Evolutionary conservation across 2,329 filamentous ascomycete species (phyloP).

Genomic region (Mycogone perniciosa): DNA sequence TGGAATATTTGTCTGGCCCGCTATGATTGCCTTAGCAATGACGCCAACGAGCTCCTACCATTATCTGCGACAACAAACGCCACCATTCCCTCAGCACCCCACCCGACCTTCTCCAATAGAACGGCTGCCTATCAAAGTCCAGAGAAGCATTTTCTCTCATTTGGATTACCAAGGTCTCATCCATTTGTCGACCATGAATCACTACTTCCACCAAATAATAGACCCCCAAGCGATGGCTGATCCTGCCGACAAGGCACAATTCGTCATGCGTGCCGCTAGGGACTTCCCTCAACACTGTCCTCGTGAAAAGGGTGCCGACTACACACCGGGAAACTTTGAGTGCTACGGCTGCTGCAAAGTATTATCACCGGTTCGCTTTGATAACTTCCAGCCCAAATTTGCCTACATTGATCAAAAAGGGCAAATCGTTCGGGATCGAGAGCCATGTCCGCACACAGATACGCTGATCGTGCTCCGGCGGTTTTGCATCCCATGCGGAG

Average conservation of each 20-base stretch:
- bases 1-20: constrained; percentile 13
- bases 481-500: constrained; percentile 37
- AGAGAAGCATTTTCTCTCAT: constrained; percentile 27
- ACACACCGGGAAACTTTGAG: constrained; percentile 35
- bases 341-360: constrained; percentile 38
- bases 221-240: constrained; percentile 30
- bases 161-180: constrained; percentile 37
- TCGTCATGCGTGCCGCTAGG: constrained; percentile 36
- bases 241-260: constrained; percentile 31
- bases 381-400: constrained; percentile 28
- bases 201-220: constrained; percentile 28
- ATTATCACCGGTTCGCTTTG: constrained; percentile 33
- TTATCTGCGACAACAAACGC: constrained; percentile 1
- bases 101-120: constrained; percentile 25
- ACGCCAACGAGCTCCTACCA: constrained; percentile 15
- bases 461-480: constrained; percentile 29
- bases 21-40: constrained; percentile 26
- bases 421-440: constrained; percentile 24
- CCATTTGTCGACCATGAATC: constrained; percentile 31
- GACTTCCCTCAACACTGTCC: constrained; percentile 36
- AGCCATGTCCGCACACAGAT: constrained; percentile 22
- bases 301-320: constrained; percentile 30
- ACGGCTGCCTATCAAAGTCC: constrained; percentile 28
- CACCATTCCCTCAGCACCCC: constrained; percentile 4
- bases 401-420: constrained; percentile 28